Evolutionary conservation across 129 eudicot genomes (phyloP).

Genomic region (Helichrysum umbraculigerum): DNA sequence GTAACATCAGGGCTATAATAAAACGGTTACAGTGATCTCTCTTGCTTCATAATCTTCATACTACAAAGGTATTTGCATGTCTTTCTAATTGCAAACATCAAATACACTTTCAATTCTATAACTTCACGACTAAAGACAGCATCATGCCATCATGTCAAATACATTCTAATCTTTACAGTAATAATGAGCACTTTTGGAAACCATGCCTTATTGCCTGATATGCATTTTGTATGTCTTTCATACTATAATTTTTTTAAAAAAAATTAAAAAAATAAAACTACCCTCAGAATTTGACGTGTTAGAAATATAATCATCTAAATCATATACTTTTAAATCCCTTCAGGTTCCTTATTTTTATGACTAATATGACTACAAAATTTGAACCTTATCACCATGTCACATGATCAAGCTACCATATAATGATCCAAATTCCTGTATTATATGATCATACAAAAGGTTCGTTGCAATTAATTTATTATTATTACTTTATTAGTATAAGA

Average conservation of each 20-base stretch:
- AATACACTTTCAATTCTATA: background rate
- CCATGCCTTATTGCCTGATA: background rate
- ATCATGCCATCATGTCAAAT: background rate
- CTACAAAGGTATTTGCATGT: background rate
- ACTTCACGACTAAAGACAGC: background rate
- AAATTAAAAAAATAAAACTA: no score
- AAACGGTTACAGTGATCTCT: background rate
- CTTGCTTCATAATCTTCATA: background rate
- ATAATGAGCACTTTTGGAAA: background rate
- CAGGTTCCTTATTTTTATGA: background rate
- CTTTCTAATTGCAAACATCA: background rate
- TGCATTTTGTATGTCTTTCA: background rate
- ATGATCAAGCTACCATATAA: constrained; percentile 9
- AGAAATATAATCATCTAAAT: background rate
- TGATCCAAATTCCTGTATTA: background rate
- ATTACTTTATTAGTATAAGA: constrained; percentile 12
- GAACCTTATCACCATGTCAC: background rate
- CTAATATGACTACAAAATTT: background rate
- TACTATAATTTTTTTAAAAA: background rate
- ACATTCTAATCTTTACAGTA: background rate
- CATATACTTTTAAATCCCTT: background rate
- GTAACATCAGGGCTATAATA: background rate
- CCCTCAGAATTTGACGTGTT: background rate
- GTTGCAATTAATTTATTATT: background rate
- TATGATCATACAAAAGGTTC: background rate